Evolutionary conservation across 352 stramenopile species (phyloP).

Genomic region (Phytophthora uliginosa): DNA sequence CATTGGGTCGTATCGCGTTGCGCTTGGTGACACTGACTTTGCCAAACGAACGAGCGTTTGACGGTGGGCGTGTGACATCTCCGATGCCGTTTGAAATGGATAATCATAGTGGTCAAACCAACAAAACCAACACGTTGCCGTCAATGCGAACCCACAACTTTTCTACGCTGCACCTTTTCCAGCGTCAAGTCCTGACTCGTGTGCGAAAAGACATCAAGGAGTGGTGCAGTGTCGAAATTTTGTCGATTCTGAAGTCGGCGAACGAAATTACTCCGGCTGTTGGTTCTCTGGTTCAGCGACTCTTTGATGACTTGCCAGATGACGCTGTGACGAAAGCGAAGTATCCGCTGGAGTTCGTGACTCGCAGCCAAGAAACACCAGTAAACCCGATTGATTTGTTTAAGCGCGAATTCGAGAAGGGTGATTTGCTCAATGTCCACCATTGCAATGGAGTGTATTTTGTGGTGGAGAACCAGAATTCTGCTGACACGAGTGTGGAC

Average conservation of each 20-base stretch:
- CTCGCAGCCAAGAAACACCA: slow-evolving; percentile 63
- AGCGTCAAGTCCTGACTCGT: slow-evolving; percentile 75
- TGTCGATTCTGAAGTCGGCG: slow-evolving; percentile 77
- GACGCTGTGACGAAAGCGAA: slow-evolving; percentile 69
- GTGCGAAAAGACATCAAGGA: slow-evolving; percentile 85
- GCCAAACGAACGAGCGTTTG: slow-evolving; percentile 75
- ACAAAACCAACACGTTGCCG: slow-evolving; percentile 25
- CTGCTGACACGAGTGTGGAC: background rate
- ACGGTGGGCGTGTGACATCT: slow-evolving; percentile 45
- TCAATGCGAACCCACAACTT: slow-evolving; percentile 58
- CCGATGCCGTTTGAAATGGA: slow-evolving; percentile 74
- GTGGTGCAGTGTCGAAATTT: slow-evolving; percentile 86
- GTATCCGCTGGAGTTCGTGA: slow-evolving; percentile 82
- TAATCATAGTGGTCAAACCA: slow-evolving; percentile 27
- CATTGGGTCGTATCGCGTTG: slow-evolving; percentile 63
- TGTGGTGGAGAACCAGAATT: slow-evolving; percentile 52
- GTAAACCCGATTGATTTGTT: slow-evolving; percentile 71
- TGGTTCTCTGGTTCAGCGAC: slow-evolving; percentile 67
- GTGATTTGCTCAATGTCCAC: slow-evolving; percentile 57
- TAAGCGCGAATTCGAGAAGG: slow-evolving; percentile 63
- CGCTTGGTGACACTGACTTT: slow-evolving; percentile 85
- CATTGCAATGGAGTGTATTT: slow-evolving; percentile 78
- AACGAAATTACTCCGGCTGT: slow-evolving; percentile 77
- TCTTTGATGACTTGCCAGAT: slow-evolving; percentile 78
- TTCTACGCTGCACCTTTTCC: slow-evolving; percentile 75